These are phyloP conservation scores for Cucumis melo DNA, from an alignment of 306 rosid genomes.

Conservation along the genomic window DNA sequence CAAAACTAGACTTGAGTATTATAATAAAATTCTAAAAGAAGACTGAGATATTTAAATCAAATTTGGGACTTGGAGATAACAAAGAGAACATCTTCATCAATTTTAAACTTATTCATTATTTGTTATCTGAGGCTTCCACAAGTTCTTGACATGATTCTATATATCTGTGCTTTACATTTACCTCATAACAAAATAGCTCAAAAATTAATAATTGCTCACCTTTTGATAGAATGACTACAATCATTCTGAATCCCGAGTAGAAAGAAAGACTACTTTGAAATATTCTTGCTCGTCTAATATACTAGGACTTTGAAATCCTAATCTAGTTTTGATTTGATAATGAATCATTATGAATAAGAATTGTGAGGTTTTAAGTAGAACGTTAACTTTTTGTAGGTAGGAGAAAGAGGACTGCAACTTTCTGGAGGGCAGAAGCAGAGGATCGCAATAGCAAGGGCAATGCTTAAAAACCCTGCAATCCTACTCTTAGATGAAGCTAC, in stretches of 20 bases:
- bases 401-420: slow-evolving; percentile 93
- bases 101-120: background rate
- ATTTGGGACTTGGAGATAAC: background rate
- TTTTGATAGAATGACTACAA: background rate
- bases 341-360: background rate
- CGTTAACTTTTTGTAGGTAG: slow-evolving; percentile 56
- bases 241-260: background rate
- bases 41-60: background rate
- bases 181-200: background rate
- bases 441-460: slow-evolving; percentile 97
- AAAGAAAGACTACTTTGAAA: background rate
- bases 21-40: background rate
- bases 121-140: background rate
- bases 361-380: background rate
- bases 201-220: background rate
- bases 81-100: background rate
- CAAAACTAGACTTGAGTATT: background rate
- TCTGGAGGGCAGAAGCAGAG: slow-evolving; percentile 99
- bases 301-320: background rate
- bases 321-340: background rate
- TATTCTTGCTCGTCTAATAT: background rate
- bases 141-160: no score
- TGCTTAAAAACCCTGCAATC: slow-evolving; percentile 97
- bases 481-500: slow-evolving; percentile 92
- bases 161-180: background rate